A percentile compares a stretch with the other conserved stretches of the same genome.
phyloP scores from a whole-genome alignment of 768 basidiomycete species.

The Rubroboletus pulcherrimus region DNA sequence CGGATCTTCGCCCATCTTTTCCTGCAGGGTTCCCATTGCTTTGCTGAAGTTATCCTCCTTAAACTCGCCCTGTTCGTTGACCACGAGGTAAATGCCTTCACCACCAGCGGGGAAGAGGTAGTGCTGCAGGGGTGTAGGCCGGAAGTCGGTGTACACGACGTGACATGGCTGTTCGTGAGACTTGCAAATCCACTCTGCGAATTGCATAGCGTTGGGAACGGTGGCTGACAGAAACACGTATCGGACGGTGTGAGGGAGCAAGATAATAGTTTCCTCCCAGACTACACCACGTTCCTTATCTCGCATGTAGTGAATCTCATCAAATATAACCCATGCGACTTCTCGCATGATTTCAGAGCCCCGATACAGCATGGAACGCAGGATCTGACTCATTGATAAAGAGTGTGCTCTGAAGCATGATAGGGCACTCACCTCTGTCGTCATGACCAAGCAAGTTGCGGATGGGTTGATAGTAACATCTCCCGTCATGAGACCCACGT shows the following conservation, averaged over 20 bases:
- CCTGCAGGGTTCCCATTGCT: slow-evolving; percentile 92
- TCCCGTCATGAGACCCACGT: slow-evolving; percentile 98
- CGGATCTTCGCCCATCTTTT: slow-evolving; percentile 84
- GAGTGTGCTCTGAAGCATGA: neutral
- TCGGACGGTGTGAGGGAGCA: slow-evolving; percentile 92
- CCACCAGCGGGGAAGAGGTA: slow-evolving; percentile 97
- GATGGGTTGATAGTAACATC: slow-evolving; percentile 98
- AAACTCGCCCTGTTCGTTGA: slow-evolving; percentile 98
- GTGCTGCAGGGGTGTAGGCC: slow-evolving; percentile 96
- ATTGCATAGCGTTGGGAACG: slow-evolving; percentile 99
- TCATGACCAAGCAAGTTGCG: slow-evolving; percentile 98
- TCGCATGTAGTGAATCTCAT: slow-evolving; percentile 99
- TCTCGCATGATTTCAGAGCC: slow-evolving; percentile 99
- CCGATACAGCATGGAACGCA: slow-evolving; percentile 97
- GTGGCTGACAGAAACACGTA: slow-evolving; percentile 99
- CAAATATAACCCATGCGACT: slow-evolving; percentile 99
- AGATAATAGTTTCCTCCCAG: slow-evolving; percentile 98
- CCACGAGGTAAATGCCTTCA: slow-evolving; percentile 95
- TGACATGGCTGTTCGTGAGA: slow-evolving; percentile 98
- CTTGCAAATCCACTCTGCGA: slow-evolving; percentile 98
- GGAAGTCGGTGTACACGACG: slow-evolving; percentile 98
- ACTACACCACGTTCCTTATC: slow-evolving; percentile 99
- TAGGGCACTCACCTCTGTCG: slow-evolving; percentile 73
- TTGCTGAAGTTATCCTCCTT: slow-evolving; percentile 96
- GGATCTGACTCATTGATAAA: slow-evolving; percentile 55